These are phyloP conservation scores for Saccharomyces hybrid DNA, from an alignment of 1,139 yeast species.

Conservation along the genomic window DNA sequence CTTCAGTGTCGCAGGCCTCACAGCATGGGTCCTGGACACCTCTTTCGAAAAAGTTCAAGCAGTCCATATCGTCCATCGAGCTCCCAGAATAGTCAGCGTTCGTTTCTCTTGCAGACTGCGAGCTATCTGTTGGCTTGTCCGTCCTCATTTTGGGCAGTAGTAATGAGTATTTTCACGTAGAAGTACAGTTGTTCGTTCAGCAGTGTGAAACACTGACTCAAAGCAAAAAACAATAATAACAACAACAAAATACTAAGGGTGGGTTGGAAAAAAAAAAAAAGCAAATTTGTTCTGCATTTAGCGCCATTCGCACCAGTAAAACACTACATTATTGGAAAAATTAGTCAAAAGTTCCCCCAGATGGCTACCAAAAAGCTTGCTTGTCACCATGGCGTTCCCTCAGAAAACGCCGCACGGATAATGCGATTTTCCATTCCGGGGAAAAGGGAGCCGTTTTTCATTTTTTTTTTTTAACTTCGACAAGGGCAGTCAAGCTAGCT, in stretches of 20 bases:
- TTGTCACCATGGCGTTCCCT: neutral
- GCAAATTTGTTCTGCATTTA: neutral
- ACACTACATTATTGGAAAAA: neutral
- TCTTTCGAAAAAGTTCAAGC: slow-evolving; percentile 2
- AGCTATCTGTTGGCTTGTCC: neutral
- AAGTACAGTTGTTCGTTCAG: neutral
- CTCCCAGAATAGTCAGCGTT: neutral
- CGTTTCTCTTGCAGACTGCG: neutral
- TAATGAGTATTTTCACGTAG: neutral
- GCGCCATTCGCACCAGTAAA: neutral
- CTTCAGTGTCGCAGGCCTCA: neutral
- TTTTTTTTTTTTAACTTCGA: neutral
- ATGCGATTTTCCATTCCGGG: neutral
- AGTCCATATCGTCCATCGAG: neutral
- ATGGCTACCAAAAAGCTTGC: neutral
- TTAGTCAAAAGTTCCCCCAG: neutral
- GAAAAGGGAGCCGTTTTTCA: neutral
- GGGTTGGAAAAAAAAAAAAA: neutral
- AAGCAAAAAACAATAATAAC: neutral
- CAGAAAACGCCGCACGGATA: neutral
- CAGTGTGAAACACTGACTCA: neutral
- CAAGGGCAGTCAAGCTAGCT: neutral
- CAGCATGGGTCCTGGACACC: slow-evolving; percentile 6
- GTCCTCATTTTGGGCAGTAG: neutral
- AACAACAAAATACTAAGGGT: neutral